Evolutionary conservation across 1,284 basidiomycete genomes (phyloP).

Genomic region (Melampsora occidentalis): DNA sequence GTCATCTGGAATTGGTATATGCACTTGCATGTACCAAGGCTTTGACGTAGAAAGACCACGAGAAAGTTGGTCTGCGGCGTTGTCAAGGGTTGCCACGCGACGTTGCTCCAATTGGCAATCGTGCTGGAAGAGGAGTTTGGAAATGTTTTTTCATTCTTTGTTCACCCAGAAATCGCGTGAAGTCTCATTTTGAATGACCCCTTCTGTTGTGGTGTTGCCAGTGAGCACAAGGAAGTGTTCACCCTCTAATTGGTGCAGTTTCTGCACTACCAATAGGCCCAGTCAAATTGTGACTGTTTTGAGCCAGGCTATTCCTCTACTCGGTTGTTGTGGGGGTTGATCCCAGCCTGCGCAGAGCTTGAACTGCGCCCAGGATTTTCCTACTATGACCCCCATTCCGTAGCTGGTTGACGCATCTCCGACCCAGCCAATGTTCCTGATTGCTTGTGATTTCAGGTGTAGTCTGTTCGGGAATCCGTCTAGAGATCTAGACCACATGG

Average conservation of each 20-base stretch:
- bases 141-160: not conserved
- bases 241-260: too few species aligned
- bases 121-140: too few species aligned
- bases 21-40: too few species aligned
- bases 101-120: not conserved
- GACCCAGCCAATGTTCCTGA: slow-evolving; percentile 4
- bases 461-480: too few species aligned
- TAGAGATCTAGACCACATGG: too few species aligned
- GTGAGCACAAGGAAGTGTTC: too few species aligned
- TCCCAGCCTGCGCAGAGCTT: not conserved
- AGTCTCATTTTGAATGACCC: not conserved
- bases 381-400: not conserved
- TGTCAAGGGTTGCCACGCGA: not conserved
- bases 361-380: not conserved
- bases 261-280: not conserved
- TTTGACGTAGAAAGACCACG: too few species aligned
- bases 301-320: not conserved
- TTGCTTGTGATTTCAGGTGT: too few species aligned
- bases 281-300: not conserved
- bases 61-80: too few species aligned
- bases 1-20: too few species aligned
- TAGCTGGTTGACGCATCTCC: slow-evolving; percentile 3
- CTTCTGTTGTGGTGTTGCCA: too few species aligned
- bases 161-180: not conserved
- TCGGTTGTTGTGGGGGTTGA: not conserved